phyloP scores from a whole-genome alignment of 2,329 filamentous ascomycete species.

The Drechslerella dactyloides region DNA sequence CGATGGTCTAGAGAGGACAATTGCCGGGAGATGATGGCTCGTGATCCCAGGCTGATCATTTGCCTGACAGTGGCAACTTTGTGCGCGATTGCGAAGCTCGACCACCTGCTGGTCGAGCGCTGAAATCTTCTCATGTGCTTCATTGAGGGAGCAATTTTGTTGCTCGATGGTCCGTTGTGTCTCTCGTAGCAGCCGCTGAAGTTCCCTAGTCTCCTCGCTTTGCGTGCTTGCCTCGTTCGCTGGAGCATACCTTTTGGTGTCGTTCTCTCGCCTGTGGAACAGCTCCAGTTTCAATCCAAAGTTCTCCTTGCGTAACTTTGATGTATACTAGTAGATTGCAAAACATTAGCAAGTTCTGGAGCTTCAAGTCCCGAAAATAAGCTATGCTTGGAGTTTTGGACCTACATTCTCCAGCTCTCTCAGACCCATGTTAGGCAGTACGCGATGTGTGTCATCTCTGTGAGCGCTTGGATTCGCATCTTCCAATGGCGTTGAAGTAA shows the following conservation, averaged over 20 bases:
- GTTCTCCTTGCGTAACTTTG: neutral
- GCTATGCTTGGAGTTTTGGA: neutral
- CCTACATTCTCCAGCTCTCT: neutral
- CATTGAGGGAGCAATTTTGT: too few species aligned
- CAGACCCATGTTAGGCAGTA: neutral
- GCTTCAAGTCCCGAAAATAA: neutral
- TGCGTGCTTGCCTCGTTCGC: neutral
- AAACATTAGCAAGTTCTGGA: neutral
- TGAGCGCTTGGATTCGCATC: neutral
- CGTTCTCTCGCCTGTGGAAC: neutral
- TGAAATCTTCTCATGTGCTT: too few species aligned
- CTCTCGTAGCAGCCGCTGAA: neutral
- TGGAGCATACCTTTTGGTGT: neutral
- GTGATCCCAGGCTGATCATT: too few species aligned
- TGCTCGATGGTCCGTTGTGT: too few species aligned
- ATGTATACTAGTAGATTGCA: neutral
- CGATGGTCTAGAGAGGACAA: neutral
- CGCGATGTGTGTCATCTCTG: neutral
- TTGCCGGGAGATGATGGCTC: too few species aligned
- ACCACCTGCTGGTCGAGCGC: too few species aligned
- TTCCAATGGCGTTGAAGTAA: neutral
- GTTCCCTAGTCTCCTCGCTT: neutral
- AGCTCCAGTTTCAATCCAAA: neutral
- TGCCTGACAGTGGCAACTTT: too few species aligned
- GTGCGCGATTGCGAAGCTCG: too few species aligned